Evolutionary conservation across 2,329 filamentous ascomycete genomes (phyloP).

Genomic region (Scytalidium lignicola): DNA sequence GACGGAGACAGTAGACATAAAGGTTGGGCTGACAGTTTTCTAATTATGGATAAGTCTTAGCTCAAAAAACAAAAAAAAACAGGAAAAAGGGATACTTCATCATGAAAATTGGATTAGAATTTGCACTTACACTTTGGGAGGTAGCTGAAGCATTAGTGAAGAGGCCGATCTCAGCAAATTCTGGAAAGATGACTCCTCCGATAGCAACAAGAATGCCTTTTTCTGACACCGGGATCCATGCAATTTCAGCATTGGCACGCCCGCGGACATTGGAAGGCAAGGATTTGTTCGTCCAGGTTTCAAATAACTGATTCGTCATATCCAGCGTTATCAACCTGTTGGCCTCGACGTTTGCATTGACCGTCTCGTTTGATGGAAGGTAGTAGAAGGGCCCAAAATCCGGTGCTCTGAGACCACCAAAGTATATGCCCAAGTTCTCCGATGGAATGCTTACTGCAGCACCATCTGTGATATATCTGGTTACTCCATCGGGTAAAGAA

Average conservation of each 20-base stretch:
- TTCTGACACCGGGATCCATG: constrained; percentile 73
- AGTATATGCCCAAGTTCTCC: constrained; percentile 68
- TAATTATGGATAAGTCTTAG: constrained; percentile 29
- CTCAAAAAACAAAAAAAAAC: too few relatives aligned
- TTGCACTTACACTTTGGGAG: constrained; percentile 34
- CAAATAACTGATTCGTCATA: constrained; percentile 43
- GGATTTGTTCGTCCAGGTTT: constrained; percentile 53
- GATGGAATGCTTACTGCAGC: constrained; percentile 60
- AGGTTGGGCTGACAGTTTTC: constrained; percentile 60
- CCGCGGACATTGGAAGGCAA: constrained; percentile 44
- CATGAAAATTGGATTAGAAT: background rate
- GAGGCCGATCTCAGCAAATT: constrained; percentile 31
- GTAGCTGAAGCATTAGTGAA: constrained; percentile 26
- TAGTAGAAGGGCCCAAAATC: constrained; percentile 44
- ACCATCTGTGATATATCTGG: constrained; percentile 59
- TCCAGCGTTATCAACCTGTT: constrained; percentile 56
- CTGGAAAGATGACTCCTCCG: constrained; percentile 64
- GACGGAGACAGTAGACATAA: constrained; percentile 70
- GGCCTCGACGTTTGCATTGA: constrained; percentile 36
- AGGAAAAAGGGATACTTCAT: too few relatives aligned
- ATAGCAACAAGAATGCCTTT: constrained; percentile 73
- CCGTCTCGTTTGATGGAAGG: constrained; percentile 12
- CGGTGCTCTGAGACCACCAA: constrained; percentile 55
- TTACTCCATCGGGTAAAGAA: constrained; percentile 42
- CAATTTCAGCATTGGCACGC: constrained; percentile 59